These are phyloP conservation scores for Cicer cuneatum DNA, from an alignment of 306 rosid species.

Conservation along the genomic window DNA sequence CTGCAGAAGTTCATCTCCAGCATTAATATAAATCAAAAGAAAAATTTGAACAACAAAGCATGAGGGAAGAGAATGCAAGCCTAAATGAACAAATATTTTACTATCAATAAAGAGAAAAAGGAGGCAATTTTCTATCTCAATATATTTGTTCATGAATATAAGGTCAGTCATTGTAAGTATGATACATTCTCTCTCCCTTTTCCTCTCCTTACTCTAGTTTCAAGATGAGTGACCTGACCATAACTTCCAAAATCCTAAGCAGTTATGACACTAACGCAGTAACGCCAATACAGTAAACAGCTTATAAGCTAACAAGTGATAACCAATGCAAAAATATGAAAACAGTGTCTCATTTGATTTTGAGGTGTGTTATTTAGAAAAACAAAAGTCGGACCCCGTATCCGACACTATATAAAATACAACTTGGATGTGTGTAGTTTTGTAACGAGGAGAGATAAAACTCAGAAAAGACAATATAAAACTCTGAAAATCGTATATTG, in stretches of 20 bases:
- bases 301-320: not conserved
- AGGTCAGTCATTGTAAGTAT: not conserved
- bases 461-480: no score
- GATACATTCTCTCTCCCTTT: not conserved
- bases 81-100: not conserved
- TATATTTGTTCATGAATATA: not conserved
- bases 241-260: not conserved
- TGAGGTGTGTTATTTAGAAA: no score
- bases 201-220: not conserved
- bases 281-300: not conserved
- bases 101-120: not conserved
- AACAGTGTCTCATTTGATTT: not conserved
- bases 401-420: no score
- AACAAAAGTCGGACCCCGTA: no score
- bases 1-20: conserved; percentile 48
- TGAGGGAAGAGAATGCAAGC: not conserved
- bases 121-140: not conserved
- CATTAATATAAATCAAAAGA: conserved; percentile 23
- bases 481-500: no score
- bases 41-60: not conserved
- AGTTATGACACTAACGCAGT: no score
- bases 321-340: conserved; percentile 14
- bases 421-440: no score
- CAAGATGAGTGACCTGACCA: not conserved
- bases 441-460: no score